These are phyloP conservation scores for Monilinia vaccinii-corymbosi DNA, from an alignment of 2,329 filamentous ascomycete species.

Conservation along the genomic window DNA sequence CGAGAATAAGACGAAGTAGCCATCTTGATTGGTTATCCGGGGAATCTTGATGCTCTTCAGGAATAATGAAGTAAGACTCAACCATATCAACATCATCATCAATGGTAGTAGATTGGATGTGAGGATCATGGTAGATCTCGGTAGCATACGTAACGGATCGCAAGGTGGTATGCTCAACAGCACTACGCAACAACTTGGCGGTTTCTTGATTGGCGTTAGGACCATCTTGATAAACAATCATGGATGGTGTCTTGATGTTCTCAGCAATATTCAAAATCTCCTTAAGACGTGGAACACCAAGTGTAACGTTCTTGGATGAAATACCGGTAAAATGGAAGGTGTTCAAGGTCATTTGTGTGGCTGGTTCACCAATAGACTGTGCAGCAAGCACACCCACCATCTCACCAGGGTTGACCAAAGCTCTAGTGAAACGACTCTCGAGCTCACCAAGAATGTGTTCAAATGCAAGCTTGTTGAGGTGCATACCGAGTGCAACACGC, in stretches of 20 bases:
- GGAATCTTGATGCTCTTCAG: conserved; percentile 58
- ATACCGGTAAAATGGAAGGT: conserved; percentile 99
- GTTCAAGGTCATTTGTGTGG: conserved; percentile 98
- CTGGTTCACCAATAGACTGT: conserved; percentile 96
- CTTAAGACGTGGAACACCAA: conserved; percentile 97
- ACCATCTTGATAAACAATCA: conserved; percentile 78
- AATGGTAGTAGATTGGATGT: conserved; percentile 77
- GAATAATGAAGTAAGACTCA: conserved; percentile 92
- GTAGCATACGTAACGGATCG: conserved; percentile 85
- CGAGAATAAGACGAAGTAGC: conserved; percentile 87
- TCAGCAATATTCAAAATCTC: conserved; percentile 97
- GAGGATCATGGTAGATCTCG: conserved; percentile 96
- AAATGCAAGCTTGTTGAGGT: conserved; percentile 83
- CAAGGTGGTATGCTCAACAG: conserved; percentile 89
- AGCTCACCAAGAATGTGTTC: conserved; percentile 87
- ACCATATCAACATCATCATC: conserved; percentile 87
- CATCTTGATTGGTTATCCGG: conserved; percentile 79
- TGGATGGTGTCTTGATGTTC: conserved; percentile 97
- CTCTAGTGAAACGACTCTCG: conserved; percentile 76
- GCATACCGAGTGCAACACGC: conserved; percentile 76
- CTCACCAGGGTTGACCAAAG: conserved; percentile 84
- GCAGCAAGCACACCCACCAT: conserved; percentile 98
- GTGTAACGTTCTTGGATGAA: conserved; percentile 97
- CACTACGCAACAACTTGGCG: conserved; percentile 77
- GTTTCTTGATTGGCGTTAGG: conserved; percentile 61